Conservation (phyloP, 1,139 yeast genomes). For the Diutina rugosa region DNA sequence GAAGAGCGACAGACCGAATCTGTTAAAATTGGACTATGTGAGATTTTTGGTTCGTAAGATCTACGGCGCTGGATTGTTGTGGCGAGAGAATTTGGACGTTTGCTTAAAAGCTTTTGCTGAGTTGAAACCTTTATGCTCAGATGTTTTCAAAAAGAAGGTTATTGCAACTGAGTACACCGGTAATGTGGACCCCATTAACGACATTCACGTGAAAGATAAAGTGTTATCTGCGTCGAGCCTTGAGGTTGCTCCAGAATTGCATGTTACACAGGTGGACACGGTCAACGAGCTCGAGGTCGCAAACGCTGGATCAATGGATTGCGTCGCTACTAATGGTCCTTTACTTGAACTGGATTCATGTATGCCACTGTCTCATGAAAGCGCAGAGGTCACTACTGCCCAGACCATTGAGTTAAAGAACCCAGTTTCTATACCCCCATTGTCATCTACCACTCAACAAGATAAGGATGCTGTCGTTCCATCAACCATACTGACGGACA, state of each 20-base stretch:
- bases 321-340: too few relatives aligned
- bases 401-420: neutral
- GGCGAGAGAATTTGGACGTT: slow-evolving; percentile 9
- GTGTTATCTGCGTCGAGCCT: too few relatives aligned
- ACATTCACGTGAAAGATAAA: too few relatives aligned
- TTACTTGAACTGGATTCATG: neutral
- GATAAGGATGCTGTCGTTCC: neutral
- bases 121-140: neutral
- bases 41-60: slow-evolving; percentile 19
- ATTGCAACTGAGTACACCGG: neutral
- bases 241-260: too few relatives aligned
- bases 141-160: neutral
- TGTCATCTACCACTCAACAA: neutral
- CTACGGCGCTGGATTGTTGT: slow-evolving; percentile 20
- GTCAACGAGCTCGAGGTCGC: too few relatives aligned
- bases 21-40: slow-evolving; percentile 13
- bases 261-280: too few relatives aligned
- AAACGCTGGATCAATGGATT: neutral
- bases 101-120: neutral
- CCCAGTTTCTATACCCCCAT: neutral
- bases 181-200: neutral
- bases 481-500: neutral
- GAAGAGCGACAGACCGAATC: slow-evolving; percentile 4
- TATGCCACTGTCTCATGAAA: neutral
- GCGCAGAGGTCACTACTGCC: neutral